Percentiles rank a stretch among this genome's conserved stretches.
phyloP scores from a whole-genome alignment of 2,329 filamentous ascomycete species.

The Ophiostoma piceae region DNA sequence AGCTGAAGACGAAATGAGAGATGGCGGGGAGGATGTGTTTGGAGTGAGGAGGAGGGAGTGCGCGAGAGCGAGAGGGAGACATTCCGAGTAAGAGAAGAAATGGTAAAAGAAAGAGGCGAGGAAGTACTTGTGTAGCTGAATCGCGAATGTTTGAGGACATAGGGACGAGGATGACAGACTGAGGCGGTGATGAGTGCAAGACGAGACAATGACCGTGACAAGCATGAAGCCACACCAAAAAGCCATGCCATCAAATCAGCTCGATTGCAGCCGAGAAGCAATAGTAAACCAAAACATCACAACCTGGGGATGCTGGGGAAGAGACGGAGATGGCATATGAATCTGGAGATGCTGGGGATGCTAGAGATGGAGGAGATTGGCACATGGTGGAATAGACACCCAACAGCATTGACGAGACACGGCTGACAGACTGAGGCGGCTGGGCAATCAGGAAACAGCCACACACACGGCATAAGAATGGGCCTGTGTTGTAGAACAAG shows the following conservation, averaged over 20 bases:
- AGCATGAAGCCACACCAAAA: no score
- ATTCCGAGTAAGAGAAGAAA: no score
- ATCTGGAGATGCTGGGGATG: neutral
- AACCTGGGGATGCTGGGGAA: neutral
- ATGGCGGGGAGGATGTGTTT: neutral
- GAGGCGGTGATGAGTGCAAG: neutral
- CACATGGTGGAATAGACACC: neutral
- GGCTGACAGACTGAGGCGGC: neutral
- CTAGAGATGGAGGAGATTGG: neutral
- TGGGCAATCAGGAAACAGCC: neutral
- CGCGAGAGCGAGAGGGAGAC: no score
- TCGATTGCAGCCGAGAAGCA: neutral
- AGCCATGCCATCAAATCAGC: no score
- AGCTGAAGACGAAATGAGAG: neutral
- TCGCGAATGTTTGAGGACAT: no score
- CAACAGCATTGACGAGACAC: neutral
- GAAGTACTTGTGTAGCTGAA: no score
- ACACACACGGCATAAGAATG: neutral
- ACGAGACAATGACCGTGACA: neutral
- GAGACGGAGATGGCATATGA: neutral
- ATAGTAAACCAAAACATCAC: neutral
- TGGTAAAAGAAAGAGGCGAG: no score
- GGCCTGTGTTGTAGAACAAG: neutral
- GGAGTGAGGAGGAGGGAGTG: no score
- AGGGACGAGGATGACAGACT: neutral